These are phyloP conservation scores for Vanilla planifolia DNA, from an alignment of 106 monocot genomes.

Conservation along the genomic window DNA sequence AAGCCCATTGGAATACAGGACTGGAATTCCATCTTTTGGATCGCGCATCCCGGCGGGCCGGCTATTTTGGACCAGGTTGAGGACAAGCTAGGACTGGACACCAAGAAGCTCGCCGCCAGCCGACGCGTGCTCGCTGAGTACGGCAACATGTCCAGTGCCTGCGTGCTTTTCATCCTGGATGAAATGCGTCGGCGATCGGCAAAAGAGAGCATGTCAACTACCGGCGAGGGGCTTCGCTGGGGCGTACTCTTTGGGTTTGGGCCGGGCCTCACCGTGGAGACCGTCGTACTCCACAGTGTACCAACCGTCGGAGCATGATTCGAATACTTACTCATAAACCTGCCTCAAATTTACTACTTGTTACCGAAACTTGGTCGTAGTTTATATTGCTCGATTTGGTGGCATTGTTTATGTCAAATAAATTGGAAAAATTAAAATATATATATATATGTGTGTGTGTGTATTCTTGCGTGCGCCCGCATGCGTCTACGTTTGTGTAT, in stretches of 20 bases:
- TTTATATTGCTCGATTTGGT: no score
- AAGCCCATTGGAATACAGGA: conserved; percentile 5
- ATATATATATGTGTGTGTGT: no score
- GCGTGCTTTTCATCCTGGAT: conserved; percentile 15
- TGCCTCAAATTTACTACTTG: no score
- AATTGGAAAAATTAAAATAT: no score
- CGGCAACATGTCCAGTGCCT: conserved; percentile 22
- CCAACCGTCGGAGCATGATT: not conserved
- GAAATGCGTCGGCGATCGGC: conserved; percentile 13
- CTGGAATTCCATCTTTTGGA: conserved; percentile 13
- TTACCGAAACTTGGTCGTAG: no score
- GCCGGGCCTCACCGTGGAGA: conserved; percentile 16
- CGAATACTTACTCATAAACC: no score
- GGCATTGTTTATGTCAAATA: no score
- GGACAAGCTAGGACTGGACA: not conserved
- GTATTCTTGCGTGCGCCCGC: no score
- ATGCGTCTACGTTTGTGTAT: no score
- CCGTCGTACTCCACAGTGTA: conserved; percentile 15
- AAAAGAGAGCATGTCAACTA: not conserved
- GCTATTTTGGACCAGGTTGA: conserved; percentile 14
- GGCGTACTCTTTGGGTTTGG: conserved; percentile 18
- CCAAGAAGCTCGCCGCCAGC: conserved; percentile 10
- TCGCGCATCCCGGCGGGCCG: conserved; percentile 19
- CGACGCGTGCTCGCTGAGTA: conserved; percentile 10
- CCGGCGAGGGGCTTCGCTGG: conserved; percentile 16